These are phyloP conservation scores for Mikania micrantha DNA, from an alignment of 129 eudicot genomes.

Conservation along the genomic window DNA sequence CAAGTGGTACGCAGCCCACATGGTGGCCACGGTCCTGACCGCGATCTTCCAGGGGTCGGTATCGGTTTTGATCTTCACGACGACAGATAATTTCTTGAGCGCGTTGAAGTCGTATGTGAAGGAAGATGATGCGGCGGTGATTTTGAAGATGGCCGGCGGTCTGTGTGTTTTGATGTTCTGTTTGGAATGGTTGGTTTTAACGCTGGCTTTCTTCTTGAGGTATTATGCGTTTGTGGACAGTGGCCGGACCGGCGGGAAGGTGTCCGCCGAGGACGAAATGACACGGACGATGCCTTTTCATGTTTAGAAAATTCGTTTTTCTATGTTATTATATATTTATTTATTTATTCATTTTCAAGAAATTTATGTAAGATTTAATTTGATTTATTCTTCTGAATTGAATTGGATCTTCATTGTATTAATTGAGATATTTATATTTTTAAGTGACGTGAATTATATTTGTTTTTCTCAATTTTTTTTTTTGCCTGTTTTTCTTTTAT, in stretches of 20 bases:
- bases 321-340: no score
- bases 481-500: no score
- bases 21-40: slow-evolving; percentile 58
- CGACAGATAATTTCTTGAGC: slow-evolving; percentile 49
- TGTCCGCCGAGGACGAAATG: neutral
- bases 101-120: slow-evolving; percentile 66
- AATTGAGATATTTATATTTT: no score
- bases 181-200: slow-evolving; percentile 71
- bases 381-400: no score
- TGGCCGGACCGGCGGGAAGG: slow-evolving; percentile 1
- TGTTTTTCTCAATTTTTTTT: no score
- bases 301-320: neutral
- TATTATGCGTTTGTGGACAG: slow-evolving; percentile 46
- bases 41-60: slow-evolving; percentile 82
- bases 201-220: slow-evolving; percentile 65
- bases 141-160: slow-evolving; percentile 63
- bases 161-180: slow-evolving; percentile 55
- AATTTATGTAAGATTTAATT: no score
- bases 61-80: slow-evolving; percentile 62
- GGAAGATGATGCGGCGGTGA: slow-evolving; percentile 58
- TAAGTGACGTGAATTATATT: no score
- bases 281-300: neutral
- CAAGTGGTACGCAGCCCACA: slow-evolving; percentile 68
- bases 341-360: no score
- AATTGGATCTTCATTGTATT: no score